Evolutionary conservation across 2,329 filamentous ascomycete genomes (phyloP), one percentile per base, ranked within the genome.

Genomic region (Penicillium sp.): DNA sequence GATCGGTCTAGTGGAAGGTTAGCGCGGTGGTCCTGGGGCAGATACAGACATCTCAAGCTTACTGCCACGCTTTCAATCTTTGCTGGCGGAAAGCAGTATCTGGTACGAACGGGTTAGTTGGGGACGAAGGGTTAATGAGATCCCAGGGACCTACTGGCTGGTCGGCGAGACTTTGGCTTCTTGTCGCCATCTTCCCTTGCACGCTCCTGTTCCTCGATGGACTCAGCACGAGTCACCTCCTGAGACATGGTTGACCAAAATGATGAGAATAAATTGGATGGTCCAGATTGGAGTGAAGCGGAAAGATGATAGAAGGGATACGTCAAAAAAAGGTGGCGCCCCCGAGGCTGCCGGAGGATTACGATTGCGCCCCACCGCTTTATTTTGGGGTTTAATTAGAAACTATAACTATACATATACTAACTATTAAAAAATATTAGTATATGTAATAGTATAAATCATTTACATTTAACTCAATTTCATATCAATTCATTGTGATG

Each of bases 21-120:
- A 65, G 62, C 47, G 53, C 11, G 40, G 54, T 29, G 23, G 15
- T 27, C 11, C 13, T 27, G 3, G 21, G 16, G 25, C n/a, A 55
- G 48, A 27, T 25, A 21, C 19, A 44, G 40, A 27, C 40, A 21
- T 52, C 41, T 52, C 45, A 53, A 46, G 41, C 91, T 77, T 82
- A 95, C 89, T 99, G 94, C 94, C 94, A 99, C 80, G 94, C 94
- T 79, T 97, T 97, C 76, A 99, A 79, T 72, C 94, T 87, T 78
- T 99, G 94, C 75, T 99, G 94, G 68, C 94, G 86, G 74, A 97
- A 99, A 11, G 94, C 94, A 58, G 93, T 97, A 79, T 97, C 91
- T 96, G 70, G 55, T 50, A 36, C 46, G 19, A 59, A 63, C 44
- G 60, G 59, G 51, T 63, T 61, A 54, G 45, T 48, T 36, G 43